These are phyloP conservation scores for Sapria himalayana DNA, from an alignment of 345 rosid species.

Conservation along the genomic window DNA sequence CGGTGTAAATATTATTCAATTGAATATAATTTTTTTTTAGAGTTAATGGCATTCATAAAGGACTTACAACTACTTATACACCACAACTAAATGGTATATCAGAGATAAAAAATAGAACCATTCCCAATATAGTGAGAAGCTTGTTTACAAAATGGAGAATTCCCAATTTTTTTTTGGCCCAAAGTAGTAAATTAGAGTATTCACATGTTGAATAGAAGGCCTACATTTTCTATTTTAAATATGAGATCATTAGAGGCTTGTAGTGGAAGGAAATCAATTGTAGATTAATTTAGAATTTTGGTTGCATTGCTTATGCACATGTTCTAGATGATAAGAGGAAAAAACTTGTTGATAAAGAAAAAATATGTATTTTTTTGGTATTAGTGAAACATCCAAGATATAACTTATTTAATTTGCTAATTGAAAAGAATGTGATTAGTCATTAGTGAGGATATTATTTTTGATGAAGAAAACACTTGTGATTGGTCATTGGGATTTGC, in stretches of 20 bases:
- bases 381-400: neutral
- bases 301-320: neutral
- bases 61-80: neutral
- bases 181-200: neutral
- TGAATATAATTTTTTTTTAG: neutral
- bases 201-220: neutral
- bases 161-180: neutral
- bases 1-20: neutral
- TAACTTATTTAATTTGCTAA: neutral
- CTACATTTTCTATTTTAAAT: no score
- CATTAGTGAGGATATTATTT: neutral
- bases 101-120: neutral
- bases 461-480: neutral
- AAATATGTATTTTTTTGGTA: neutral
- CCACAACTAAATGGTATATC: neutral
- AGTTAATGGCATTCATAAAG: neutral
- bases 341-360: no score
- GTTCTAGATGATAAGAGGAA: neutral
- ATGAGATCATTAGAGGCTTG: no score
- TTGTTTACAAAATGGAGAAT: neutral
- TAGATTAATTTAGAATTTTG: no score
- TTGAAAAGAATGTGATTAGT: no score
- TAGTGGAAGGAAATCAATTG: no score
- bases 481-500: neutral
- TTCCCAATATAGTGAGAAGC: neutral